Evolutionary conservation across 176 grass and related monocot genomes (phyloP).

Genomic region (Leersia perrieri): DNA sequence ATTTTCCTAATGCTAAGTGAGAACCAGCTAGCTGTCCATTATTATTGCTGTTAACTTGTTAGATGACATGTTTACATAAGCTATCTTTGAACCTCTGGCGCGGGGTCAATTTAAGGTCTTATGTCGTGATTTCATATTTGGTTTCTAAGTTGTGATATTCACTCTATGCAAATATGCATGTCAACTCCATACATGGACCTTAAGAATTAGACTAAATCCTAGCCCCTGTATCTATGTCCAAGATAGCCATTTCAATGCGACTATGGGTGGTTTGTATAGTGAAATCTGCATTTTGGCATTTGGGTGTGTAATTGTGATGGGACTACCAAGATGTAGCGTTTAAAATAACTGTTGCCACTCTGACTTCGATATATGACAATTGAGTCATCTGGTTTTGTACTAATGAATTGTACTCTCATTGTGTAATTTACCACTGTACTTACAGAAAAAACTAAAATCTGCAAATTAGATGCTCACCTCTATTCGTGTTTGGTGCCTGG

Average conservation of each 20-base stretch:
- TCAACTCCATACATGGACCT: background rate
- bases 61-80: background rate
- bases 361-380: background rate
- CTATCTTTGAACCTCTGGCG: background rate
- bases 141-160: background rate
- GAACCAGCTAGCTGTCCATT: background rate
- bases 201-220: background rate
- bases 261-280: conserved; percentile 8
- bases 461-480: background rate
- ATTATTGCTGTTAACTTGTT: background rate
- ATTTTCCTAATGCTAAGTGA: background rate
- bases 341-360: background rate
- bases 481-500: background rate
- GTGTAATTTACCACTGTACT: background rate
- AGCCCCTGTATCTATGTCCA: background rate
- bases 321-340: background rate
- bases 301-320: background rate
- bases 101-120: background rate
- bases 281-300: background rate
- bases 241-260: background rate
- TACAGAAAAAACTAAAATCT: background rate
- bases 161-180: background rate
- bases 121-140: background rate
- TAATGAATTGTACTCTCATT: background rate
- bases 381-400: conserved; percentile 1